These are phyloP conservation scores for Penicillium desertorum DNA, from an alignment of 495 filamentous ascomycete genomes.

Conservation along the genomic window DNA sequence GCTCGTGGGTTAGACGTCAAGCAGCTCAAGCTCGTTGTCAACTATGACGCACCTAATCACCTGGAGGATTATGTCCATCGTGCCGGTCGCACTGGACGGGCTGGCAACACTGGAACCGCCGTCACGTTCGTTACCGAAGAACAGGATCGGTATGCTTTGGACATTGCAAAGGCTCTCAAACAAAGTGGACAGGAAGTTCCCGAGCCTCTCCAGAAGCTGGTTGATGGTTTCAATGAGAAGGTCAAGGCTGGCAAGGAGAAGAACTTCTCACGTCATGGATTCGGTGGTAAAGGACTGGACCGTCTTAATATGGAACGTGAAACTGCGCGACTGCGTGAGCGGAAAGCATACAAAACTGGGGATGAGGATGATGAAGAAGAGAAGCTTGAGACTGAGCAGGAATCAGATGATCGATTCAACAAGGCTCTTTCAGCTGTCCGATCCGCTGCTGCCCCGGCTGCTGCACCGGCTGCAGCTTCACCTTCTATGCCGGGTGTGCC, in stretches of 20 bases:
- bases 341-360: constrained; percentile 85
- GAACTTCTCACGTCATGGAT: constrained; percentile 67
- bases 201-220: constrained; percentile 63
- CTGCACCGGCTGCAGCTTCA: constrained; percentile 33
- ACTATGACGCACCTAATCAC: constrained; percentile 96
- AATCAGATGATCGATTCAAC: constrained; percentile 57
- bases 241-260: constrained; percentile 92
- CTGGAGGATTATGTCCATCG: constrained; percentile 98
- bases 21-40: constrained; percentile 93
- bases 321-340: constrained; percentile 76
- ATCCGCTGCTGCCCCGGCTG: constrained; percentile 45
- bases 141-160: constrained; percentile 84
- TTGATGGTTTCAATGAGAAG: constrained; percentile 74
- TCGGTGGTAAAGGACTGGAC: constrained; percentile 93
- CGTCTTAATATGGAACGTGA: constrained; percentile 88
- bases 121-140: constrained; percentile 92
- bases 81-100: constrained; percentile 89
- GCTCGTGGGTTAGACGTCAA: constrained; percentile 96
- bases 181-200: constrained; percentile 85
- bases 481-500: constrained; percentile 52
- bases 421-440: constrained; percentile 66
- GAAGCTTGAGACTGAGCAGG: constrained; percentile 74
- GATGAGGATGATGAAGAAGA: constrained; percentile 85
- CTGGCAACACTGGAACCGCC: constrained; percentile 90
- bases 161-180: constrained; percentile 90